Conservation (phyloP, 345 rosid genomes). For the Camelina hispida region DNA sequence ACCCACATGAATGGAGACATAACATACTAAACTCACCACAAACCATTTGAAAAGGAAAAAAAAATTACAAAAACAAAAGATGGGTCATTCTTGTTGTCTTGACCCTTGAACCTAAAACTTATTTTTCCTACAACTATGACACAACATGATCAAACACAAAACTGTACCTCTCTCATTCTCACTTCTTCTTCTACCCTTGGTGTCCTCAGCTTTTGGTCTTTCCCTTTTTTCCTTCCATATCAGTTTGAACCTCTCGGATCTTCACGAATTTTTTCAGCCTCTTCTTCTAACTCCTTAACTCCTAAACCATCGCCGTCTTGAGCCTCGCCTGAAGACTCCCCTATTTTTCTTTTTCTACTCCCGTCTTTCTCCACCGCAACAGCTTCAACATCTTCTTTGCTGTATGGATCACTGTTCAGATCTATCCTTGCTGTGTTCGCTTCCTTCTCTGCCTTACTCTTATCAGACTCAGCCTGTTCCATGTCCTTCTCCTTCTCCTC, state of each 20-base stretch:
- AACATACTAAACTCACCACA: constrained; percentile 16
- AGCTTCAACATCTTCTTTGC: constrained; percentile 30
- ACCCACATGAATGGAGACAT: constrained; percentile 18
- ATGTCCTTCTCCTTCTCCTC: constrained; percentile 42
- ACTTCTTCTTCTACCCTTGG: background rate
- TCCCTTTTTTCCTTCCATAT: background rate
- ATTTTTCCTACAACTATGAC: constrained; percentile 29
- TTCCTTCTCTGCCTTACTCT: constrained; percentile 45
- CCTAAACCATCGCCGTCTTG: constrained; percentile 26
- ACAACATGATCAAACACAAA: constrained; percentile 39
- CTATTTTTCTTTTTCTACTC: constrained; percentile 30
- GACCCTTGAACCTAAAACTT: constrained; percentile 16
- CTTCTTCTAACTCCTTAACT: constrained; percentile 32
- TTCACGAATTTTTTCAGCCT: constrained; percentile 18
- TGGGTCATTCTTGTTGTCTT: constrained; percentile 14
- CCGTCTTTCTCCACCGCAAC: constrained; percentile 29
- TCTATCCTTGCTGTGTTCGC: constrained; percentile 42
- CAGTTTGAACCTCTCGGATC: constrained; percentile 33
- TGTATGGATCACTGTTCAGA: constrained; percentile 47
- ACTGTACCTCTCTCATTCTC: constrained; percentile 26
- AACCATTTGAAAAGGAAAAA: background rate
- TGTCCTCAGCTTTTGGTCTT: constrained; percentile 17
- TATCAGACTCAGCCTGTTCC: constrained; percentile 45
- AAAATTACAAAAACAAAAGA: background rate
- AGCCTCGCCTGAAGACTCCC: constrained; percentile 24